These are phyloP conservation scores for Boletus sp. DNA, from an alignment of 768 basidiomycete genomes.

Conservation along the genomic window DNA sequence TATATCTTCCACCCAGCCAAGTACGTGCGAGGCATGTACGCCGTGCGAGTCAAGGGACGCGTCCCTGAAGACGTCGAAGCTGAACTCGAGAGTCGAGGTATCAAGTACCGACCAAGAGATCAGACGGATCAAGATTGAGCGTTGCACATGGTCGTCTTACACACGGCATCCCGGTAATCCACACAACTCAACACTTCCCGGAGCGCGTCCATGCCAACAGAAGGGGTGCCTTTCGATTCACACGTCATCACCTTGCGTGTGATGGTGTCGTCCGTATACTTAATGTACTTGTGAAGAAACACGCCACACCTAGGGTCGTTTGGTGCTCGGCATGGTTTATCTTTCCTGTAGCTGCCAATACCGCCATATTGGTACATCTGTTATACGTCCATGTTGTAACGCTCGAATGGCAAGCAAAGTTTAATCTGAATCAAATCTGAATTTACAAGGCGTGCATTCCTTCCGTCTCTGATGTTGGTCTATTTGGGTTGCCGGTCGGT, in stretches of 20 bases:
- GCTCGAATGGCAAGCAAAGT: background rate
- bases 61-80: slow-evolving; percentile 84
- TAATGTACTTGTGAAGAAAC: slow-evolving; percentile 4
- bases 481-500: background rate
- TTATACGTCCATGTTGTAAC: background rate
- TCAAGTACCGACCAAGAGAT: slow-evolving; percentile 85
- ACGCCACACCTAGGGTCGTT: slow-evolving; percentile 1
- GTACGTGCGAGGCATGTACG: slow-evolving; percentile 90
- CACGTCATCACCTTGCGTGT: slow-evolving; percentile 14
- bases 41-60: slow-evolving; percentile 82
- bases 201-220: background rate
- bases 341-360: slow-evolving; percentile 10
- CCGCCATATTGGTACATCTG: slow-evolving; percentile 1
- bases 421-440: background rate
- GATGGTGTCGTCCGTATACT: background rate
- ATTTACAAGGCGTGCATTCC: background rate
- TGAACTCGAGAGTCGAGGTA: slow-evolving; percentile 71
- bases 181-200: background rate
- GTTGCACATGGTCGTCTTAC: slow-evolving; percentile 5
- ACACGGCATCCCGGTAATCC: background rate
- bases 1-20: slow-evolving; percentile 59
- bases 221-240: slow-evolving; percentile 4
- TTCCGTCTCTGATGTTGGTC: background rate
- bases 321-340: background rate
- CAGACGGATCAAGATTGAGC: slow-evolving; percentile 69